A percentile compares a stretch with the other conserved stretches of the same genome.
These are phyloP conservation scores for Phytophthora pseudosyringae DNA, from an alignment of 352 stramenopile genomes.

Conservation along the genomic window DNA sequence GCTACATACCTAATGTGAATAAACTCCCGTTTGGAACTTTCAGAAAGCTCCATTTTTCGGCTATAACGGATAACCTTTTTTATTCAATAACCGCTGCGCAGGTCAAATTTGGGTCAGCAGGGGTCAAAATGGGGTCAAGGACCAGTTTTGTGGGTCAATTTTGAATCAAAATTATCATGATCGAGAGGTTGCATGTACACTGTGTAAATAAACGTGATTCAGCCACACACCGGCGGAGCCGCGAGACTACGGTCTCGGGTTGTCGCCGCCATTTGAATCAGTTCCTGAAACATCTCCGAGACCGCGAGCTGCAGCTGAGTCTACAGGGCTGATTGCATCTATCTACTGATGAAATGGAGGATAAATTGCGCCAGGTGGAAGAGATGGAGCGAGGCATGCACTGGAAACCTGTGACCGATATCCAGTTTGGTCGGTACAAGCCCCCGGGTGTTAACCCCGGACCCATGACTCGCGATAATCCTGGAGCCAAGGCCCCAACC, in stretches of 20 bases:
- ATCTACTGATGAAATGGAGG: neutral
- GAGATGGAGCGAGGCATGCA: constrained; percentile 1
- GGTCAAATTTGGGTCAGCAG: too few species aligned
- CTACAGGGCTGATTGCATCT: neutral
- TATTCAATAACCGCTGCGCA: too few species aligned
- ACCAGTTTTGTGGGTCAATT: too few species aligned
- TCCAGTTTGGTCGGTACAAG: constrained; percentile 6
- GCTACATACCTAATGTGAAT: too few species aligned
- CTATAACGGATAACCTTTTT: too few species aligned
- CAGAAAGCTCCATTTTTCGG: too few species aligned
- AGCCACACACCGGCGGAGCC: too few species aligned
- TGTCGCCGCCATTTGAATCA: neutral
- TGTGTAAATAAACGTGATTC: too few species aligned
- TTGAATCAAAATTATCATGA: too few species aligned
- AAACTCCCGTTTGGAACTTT: too few species aligned
- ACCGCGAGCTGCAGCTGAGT: neutral
- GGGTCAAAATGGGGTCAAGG: too few species aligned
- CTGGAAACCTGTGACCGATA: neutral
- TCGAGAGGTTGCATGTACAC: too few species aligned
- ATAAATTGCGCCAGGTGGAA: neutral
- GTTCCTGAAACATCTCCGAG: constrained; percentile 10
- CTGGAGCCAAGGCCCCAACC: neutral
- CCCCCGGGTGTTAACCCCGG: neutral
- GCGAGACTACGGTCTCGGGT: neutral
- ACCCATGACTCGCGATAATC: neutral